Evolutionary conservation across 441 rosid genomes (phyloP).

Genomic region (Daphne laureola): DNA sequence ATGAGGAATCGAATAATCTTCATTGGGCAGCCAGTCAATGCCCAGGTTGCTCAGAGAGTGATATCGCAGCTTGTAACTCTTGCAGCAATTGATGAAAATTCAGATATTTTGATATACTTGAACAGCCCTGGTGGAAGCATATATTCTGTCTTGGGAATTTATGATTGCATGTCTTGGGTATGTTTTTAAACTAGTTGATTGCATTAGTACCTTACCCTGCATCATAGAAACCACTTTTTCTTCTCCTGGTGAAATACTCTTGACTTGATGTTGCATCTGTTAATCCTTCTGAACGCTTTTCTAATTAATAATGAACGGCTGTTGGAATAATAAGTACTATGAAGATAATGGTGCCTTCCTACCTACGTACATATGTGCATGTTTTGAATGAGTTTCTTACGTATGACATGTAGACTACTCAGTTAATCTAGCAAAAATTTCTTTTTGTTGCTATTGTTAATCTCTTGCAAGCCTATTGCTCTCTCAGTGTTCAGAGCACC

Average conservation of each 20-base stretch:
- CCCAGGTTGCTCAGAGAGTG: constrained; percentile 83
- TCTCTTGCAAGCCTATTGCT: too few relatives aligned
- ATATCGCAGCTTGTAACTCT: constrained; percentile 90
- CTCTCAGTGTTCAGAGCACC: too few relatives aligned
- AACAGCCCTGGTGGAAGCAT: constrained; percentile 96
- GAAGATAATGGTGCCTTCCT: too few relatives aligned
- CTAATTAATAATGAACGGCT: too few relatives aligned
- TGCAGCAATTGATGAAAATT: constrained; percentile 65
- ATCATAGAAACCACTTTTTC: background rate
- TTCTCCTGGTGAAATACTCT: background rate
- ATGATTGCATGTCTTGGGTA: constrained; percentile 96
- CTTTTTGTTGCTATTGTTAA: too few relatives aligned
- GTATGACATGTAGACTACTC: too few relatives aligned
- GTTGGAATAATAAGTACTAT: too few relatives aligned
- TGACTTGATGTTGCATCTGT: too few relatives aligned
- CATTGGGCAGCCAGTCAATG: constrained; percentile 70
- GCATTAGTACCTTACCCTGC: background rate
- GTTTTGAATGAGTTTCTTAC: too few relatives aligned
- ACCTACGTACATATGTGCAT: too few relatives aligned
- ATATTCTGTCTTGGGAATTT: constrained; percentile 76
- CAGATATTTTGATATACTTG: constrained; percentile 87
- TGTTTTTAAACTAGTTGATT: constrained; percentile 16
- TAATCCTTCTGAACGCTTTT: too few relatives aligned
- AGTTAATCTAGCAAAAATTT: too few relatives aligned
- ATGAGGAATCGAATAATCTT: constrained; percentile 82